Evolutionary conservation across 805 yeast genomes (phyloP), one percentile per base, ranked within the genome.

Genomic region (Saturnispora dispora): DNA sequence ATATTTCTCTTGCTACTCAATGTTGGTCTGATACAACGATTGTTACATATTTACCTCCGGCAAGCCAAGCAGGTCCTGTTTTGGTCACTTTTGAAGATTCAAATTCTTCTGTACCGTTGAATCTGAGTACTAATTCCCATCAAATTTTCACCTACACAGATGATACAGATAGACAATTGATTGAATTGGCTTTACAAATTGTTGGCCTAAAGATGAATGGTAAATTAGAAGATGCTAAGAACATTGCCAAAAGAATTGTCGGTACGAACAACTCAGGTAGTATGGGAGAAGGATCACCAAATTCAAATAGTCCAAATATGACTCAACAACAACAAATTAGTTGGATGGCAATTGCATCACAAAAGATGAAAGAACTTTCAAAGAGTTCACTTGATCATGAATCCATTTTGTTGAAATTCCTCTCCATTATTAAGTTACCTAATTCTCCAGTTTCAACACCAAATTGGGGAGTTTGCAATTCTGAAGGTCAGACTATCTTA

Each of bases 131-230:
- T 1, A 53, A 43, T 32, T 61, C 68, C 35, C 79, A 73, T 57
- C 86, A 81, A 61, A 74, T 87, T 1, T 93, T 93, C 67, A 89
- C 98, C 0, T 93, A 93, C 62, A 77, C 88, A 44, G 97, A 93
- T 69, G 99, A 93, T 63, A 86, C 96, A 9, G 99, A 93, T 67
- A 78, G 93, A 57, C 96, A 91, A 67, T 76, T 93, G 63, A 87
- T 91, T 63, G 99, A 93, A 69, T 73, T 93, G 56, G 99, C 99
- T 2, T 74, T 93, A 59, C 98, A 93, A 64, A 93, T 93, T 60
- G 96, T 93, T 40, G 99, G 99, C 2, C 73, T 90, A 67, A 91
- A 91, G 69, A 89, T 91, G 96, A 90, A 88, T 63, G 99, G 98
- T 53, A 83, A 84, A 61, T 71, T 93, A 52, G 98, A 93, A 63